Conservation (phyloP, 176 grass and related monocot species). For the Bonia amplexicaulis region DNA sequence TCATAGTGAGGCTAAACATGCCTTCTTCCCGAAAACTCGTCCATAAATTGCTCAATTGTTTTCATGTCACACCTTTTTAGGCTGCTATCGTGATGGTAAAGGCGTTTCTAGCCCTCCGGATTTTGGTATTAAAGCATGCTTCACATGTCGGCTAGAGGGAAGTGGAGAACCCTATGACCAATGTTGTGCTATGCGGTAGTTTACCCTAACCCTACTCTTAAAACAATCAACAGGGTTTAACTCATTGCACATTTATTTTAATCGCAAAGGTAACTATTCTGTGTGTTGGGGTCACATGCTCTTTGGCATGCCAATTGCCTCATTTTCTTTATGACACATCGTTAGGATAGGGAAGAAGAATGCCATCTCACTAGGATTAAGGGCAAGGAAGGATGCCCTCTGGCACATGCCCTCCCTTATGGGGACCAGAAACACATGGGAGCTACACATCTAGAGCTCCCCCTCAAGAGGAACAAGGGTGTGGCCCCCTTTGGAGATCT, state of each 20-base stretch:
- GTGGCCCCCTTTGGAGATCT: conserved; percentile 40
- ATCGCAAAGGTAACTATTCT: conserved; percentile 55
- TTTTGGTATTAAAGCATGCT: conserved; percentile 57
- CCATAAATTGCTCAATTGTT: conserved; percentile 34
- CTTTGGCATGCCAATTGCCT: conserved; percentile 41
- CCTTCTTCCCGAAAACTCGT: conserved; percentile 22
- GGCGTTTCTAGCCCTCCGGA: conserved; percentile 35
- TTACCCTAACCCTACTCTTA: conserved; percentile 40
- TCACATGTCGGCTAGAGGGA: conserved; percentile 41
- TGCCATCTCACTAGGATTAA: conserved; percentile 35
- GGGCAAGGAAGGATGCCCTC: conserved; percentile 45
- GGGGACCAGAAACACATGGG: conserved; percentile 87
- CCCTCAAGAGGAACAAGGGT: conserved; percentile 35
- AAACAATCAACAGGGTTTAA: conserved; percentile 31
- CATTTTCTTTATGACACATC: conserved; percentile 34
- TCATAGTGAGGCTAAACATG: conserved; percentile 17
- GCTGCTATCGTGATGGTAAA: conserved; percentile 47
- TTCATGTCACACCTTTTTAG: conserved; percentile 43
- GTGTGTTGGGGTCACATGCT: conserved; percentile 73
- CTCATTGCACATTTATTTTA: conserved; percentile 42
- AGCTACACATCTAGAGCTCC: conserved; percentile 51
- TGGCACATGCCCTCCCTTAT: conserved; percentile 58
- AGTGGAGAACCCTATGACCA: conserved; percentile 38
- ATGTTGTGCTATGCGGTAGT: conserved; percentile 13
- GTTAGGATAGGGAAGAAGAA: conserved; percentile 38